Evolutionary conservation across 1,139 yeast species (phyloP).

Genomic region (Candida mesenterica): DNA sequence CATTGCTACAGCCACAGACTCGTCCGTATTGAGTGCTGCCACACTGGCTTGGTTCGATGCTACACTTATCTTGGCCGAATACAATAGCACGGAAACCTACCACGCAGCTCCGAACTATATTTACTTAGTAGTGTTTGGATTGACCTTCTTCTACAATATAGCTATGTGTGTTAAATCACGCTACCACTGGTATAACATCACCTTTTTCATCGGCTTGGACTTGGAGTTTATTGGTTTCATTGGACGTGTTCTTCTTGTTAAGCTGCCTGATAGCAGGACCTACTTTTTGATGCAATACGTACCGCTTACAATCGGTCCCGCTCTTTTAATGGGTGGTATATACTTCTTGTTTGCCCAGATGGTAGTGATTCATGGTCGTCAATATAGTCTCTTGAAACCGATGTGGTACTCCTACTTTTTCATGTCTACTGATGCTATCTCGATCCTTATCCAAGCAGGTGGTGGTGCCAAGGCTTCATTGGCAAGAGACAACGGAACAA

Average conservation of each 20-base stretch:
- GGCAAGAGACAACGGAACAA: conserved; percentile 36
- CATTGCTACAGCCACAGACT: conserved; percentile 40
- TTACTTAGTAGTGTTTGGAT: conserved; percentile 26
- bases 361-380: conserved; percentile 65
- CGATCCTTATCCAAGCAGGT: conserved; percentile 73
- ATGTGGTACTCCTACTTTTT: conserved; percentile 73
- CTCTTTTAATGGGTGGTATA: conserved; percentile 45
- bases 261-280: conserved; percentile 38
- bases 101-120: conserved; percentile 33
- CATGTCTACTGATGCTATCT: conserved; percentile 62
- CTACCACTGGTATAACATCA: conserved; percentile 73
- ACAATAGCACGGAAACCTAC: conserved; percentile 27
- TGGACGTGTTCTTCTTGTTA: conserved; percentile 52
- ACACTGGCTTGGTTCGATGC: conserved; percentile 31
- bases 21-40: conserved; percentile 25
- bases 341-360: conserved; percentile 59
- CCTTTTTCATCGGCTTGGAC: conserved; percentile 59
- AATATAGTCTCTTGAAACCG: conserved; percentile 64
- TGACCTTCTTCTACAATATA: conserved; percentile 23
- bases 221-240: conserved; percentile 72
- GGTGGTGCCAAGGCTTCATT: conserved; percentile 81
- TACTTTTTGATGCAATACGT: conserved; percentile 65
- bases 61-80: conserved; percentile 31
- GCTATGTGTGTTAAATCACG: conserved; percentile 36
- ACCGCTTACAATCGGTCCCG: conserved; percentile 78